Evolutionary conservation across 2,329 filamentous ascomycete species (phyloP), one percentile per base, ranked within the genome.

Genomic region (Ambrosiella beaveri): DNA sequence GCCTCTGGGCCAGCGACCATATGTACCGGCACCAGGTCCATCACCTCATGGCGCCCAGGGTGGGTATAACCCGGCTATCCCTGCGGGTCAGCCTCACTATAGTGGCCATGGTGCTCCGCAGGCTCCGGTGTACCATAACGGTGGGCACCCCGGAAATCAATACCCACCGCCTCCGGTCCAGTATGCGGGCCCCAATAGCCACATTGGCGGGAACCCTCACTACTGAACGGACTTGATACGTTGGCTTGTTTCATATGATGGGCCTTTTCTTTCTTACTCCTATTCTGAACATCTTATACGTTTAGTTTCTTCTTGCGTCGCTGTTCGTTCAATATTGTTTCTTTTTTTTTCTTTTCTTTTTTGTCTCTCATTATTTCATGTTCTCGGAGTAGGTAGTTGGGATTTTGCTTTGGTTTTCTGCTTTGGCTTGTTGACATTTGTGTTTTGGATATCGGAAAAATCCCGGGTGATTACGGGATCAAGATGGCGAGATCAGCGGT

Each of bases 91-190:
- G 51, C 64, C 64, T 5, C 41, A 37, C 15, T 57, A 55, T 37
- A 56, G 56, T 9, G 54, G 41, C 36, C 56, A 58, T 35, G 41
- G 63, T 64, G 57, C 63, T 60, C 15, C 56, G 61, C 8, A 53
- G 59, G 3, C 63, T 61, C 15, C 56, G 62, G 27, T 4, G 27
- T 27, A 27, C 27, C 27, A 27, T 27, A 27, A 27, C 27, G 13
- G 52, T 61, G 5, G 62, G 47, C 59, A 63, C 35, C 60, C 63
- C 45, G 61, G 63, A 19, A 63, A 64, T 39, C 64, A 64, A 15
- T 60, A 62, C n/a, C 57, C 57, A 15, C 57, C 62, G 59, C 60
- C 58, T 15, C 54, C 54, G 13, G 52, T 57, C 7, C 49, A 57
- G 44, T 63, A 60, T 55, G 56, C 53, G 8, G 57, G 52, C 12